A percentile compares a stretch with the other conserved stretches of the same genome.
Evolutionary conservation across 2,329 filamentous ascomycete species (phyloP).

Genomic region (Gliomastix tumulicola): DNA sequence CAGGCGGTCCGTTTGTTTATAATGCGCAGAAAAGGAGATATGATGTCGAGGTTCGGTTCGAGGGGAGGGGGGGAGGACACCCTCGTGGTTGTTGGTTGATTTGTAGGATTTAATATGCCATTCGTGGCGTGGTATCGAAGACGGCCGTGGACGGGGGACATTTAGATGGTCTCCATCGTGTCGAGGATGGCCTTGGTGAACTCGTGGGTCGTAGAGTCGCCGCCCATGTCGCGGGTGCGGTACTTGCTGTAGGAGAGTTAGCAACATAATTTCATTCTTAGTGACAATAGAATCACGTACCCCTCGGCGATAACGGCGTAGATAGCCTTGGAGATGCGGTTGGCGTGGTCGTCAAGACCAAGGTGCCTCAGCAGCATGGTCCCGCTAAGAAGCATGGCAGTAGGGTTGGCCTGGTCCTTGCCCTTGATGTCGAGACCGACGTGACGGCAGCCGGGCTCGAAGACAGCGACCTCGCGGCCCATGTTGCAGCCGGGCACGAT

Average conservation of each 20-base stretch:
- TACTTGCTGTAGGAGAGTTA: constrained; percentile 57
- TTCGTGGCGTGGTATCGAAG: too few relatives aligned
- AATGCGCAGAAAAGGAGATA: too few relatives aligned
- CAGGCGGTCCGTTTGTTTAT: too few relatives aligned
- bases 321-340: constrained; percentile 88
- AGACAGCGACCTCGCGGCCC: constrained; percentile 95
- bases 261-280: constrained; percentile 10
- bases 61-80: too few relatives aligned
- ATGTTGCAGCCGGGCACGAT: constrained; percentile 99
- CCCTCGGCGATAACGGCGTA: constrained; percentile 79
- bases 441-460: constrained; percentile 98
- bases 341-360: constrained; percentile 95
- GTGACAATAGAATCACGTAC: constrained; percentile 43
- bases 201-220: constrained; percentile 80
- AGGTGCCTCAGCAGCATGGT: constrained; percentile 97
- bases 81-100: too few relatives aligned
- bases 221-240: constrained; percentile 95
- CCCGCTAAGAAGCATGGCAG: constrained; percentile 87
- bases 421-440: constrained; percentile 99
- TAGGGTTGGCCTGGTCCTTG: constrained; percentile 98
- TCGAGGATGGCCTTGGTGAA: constrained; percentile 92
- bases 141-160: too few relatives aligned
- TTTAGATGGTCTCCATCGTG: constrained; percentile 81
- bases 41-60: too few relatives aligned
- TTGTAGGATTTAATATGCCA: too few relatives aligned